A percentile compares a stretch with the other conserved stretches of the same genome.
Conservation (phyloP, 2,329 filamentous ascomycete species). For the Xylariomycetidae sp. region DNA sequence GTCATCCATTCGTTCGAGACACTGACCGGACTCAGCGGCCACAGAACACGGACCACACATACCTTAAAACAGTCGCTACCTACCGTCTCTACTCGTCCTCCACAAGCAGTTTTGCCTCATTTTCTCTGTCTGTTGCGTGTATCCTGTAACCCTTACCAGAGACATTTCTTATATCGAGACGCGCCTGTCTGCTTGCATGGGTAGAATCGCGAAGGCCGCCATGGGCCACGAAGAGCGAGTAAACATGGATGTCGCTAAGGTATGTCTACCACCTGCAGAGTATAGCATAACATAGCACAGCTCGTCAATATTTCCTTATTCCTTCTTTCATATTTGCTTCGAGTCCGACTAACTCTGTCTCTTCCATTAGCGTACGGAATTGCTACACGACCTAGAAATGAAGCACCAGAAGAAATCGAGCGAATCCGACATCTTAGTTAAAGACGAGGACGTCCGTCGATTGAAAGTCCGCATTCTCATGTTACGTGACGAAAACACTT, state of each 20-base stretch:
- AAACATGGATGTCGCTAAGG: conserved; percentile 34
- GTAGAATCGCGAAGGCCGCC: conserved; percentile 21
- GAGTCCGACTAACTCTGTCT: no score
- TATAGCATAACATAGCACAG: no score
- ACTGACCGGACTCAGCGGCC: not conserved
- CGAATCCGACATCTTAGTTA: conserved; percentile 62
- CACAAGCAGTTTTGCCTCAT: no score
- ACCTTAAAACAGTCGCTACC: no score
- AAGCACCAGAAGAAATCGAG: conserved; percentile 63
- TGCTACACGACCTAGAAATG: conserved; percentile 58
- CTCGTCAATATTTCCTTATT: no score
- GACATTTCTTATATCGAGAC: no score
- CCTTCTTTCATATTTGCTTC: no score
- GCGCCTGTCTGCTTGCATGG: conserved; percentile 20
- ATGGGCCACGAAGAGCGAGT: conserved; percentile 23
- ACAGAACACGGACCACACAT: conserved; percentile 2
- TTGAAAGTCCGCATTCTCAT: conserved; percentile 65
- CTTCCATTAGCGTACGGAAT: conserved; percentile 36
- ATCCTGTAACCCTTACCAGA: no score
- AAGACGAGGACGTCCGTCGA: conserved; percentile 70
- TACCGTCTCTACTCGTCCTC: no score
- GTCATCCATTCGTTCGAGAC: not conserved
- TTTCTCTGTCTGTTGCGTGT: not conserved
- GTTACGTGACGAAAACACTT: conserved; percentile 70
- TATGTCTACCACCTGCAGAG: conserved; percentile 11